Percentiles rank a stretch among this genome's conserved stretches.
Evolutionary conservation across 2,329 filamentous ascomycete genomes (phyloP).

Genomic region (Neoarthrinium moseri): DNA sequence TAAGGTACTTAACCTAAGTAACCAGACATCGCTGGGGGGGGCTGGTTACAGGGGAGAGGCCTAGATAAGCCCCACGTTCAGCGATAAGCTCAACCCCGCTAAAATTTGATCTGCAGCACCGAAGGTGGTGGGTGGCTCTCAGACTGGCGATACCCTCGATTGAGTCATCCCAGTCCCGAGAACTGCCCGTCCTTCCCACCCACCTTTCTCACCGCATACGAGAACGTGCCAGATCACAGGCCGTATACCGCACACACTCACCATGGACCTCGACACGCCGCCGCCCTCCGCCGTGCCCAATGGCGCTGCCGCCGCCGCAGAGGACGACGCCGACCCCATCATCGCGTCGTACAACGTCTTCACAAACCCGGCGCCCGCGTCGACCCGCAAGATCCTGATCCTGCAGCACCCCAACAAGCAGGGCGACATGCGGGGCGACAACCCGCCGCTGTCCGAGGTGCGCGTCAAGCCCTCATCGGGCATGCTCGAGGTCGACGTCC

Average conservation of each 20-base stretch:
- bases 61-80: slow-evolving; percentile 12
- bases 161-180: not conserved
- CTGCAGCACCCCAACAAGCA: slow-evolving; percentile 85
- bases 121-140: not conserved
- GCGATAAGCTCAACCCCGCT: slow-evolving; percentile 11
- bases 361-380: slow-evolving; percentile 70
- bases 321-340: slow-evolving; percentile 62
- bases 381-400: slow-evolving; percentile 68
- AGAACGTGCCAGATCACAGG: not conserved
- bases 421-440: slow-evolving; percentile 48
- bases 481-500: slow-evolving; percentile 90
- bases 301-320: slow-evolving; percentile 10
- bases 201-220: not conserved
- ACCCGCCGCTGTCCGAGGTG: slow-evolving; percentile 68
- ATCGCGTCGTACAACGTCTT: slow-evolving; percentile 79
- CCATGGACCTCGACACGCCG: slow-evolving; percentile 16
- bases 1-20: no score
- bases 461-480: slow-evolving; percentile 80
- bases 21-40: no score
- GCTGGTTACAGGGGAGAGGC: no score
- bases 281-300: not conserved
- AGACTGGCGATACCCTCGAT: not conserved
- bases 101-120: slow-evolving; percentile 8
- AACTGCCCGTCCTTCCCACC: not conserved
- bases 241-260: not conserved